Conservation (phyloP, 2,329 filamentous ascomycete genomes). For the Verruconis gallopava region DNA sequence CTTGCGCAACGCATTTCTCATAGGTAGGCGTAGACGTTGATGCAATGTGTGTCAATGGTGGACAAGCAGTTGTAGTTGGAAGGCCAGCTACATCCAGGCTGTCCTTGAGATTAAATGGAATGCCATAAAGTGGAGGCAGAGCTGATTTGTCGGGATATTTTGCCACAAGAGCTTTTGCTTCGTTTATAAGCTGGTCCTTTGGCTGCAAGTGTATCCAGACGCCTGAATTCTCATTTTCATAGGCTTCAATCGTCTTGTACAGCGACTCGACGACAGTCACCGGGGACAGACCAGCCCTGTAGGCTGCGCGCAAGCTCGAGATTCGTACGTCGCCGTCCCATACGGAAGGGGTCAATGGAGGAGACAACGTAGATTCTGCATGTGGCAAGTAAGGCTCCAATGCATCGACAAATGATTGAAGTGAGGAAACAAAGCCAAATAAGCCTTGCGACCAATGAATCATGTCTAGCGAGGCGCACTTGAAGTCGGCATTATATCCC, state of each 20-base stretch:
- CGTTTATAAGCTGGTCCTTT: conserved; percentile 26
- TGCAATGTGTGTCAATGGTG: conserved; percentile 36
- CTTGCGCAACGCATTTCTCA: conserved; percentile 34
- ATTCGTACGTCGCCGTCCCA: conserved; percentile 34
- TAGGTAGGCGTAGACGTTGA: conserved; percentile 38
- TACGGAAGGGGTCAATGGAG: conserved; percentile 24
- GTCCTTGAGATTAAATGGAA: conserved; percentile 46
- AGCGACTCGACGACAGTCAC: conserved; percentile 32
- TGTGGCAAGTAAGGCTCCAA: conserved; percentile 13
- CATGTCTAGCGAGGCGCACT: conserved; percentile 35
- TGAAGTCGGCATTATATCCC: conserved; percentile 35
- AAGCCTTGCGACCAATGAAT: conserved; percentile 39
- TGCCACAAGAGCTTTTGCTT: conserved; percentile 28
- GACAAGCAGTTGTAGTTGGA: conserved; percentile 40
- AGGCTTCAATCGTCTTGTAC: conserved; percentile 36
- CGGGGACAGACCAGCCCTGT: conserved; percentile 31
- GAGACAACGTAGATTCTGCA: conserved; percentile 15
- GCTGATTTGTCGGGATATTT: conserved; percentile 27
- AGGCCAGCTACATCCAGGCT: conserved; percentile 40
- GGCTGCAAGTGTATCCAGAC: conserved; percentile 38
- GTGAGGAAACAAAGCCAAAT: conserved; percentile 35
- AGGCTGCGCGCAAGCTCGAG: conserved; percentile 29
- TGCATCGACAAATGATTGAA: conserved; percentile 27
- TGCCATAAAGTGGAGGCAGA: conserved; percentile 39
- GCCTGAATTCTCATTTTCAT: conserved; percentile 33